phyloP scores from a whole-genome alignment of 257 asterid genomes.

The Echium plantagineum region DNA sequence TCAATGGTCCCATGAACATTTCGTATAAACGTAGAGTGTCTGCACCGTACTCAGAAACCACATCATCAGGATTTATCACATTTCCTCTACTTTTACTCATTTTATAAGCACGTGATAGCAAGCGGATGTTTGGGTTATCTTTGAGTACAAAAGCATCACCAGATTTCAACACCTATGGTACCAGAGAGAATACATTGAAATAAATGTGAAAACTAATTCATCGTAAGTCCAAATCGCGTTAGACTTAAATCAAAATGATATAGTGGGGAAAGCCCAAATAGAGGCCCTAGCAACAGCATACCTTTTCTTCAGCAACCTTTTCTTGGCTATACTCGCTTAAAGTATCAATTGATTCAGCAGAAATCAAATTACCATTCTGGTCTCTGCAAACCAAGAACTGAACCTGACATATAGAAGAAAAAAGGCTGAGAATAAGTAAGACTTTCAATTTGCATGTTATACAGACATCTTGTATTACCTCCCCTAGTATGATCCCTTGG shows the following conservation, averaged over 20 bases:
- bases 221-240: slow-evolving; percentile 2
- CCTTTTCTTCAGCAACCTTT: slow-evolving; percentile 68
- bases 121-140: slow-evolving; percentile 54
- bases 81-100: slow-evolving; percentile 99
- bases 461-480: slow-evolving; percentile 42
- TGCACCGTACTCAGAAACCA: slow-evolving; percentile 84
- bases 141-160: slow-evolving; percentile 81
- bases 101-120: slow-evolving; percentile 82
- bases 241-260: background rate
- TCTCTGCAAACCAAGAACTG: slow-evolving; percentile 70
- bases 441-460: slow-evolving; percentile 9
- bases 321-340: slow-evolving; percentile 46
- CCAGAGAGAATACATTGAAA: slow-evolving; percentile 9
- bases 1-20: slow-evolving; percentile 99
- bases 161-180: slow-evolving; percentile 55
- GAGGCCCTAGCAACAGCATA: slow-evolving; percentile 8
- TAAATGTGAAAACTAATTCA: background rate
- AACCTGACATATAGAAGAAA: slow-evolving; percentile 53
- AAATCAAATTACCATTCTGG: slow-evolving; percentile 63
- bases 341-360: slow-evolving; percentile 57
- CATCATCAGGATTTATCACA: slow-evolving; percentile 94
- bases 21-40: slow-evolving; percentile 96
- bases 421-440: slow-evolving; percentile 13
- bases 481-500: slow-evolving; percentile 98
- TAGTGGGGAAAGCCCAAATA: background rate